A percentile compares a stretch with the other conserved stretches of the same genome.
Conservation (phyloP, 1,284 basidiomycete species). For the Moesziomyces antarcticus region DNA sequence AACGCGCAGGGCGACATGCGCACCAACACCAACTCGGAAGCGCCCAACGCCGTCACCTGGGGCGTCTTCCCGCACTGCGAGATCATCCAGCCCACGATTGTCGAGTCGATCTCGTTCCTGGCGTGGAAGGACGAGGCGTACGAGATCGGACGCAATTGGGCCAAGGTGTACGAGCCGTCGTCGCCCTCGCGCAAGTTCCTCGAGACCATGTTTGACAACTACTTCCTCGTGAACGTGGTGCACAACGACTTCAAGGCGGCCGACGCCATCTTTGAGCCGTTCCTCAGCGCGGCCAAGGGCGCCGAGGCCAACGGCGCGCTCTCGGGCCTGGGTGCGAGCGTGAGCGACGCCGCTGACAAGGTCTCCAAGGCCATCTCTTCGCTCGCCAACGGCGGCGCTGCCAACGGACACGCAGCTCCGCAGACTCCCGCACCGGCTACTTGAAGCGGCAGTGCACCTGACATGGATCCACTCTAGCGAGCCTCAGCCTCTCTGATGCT, state of each 20-base stretch:
- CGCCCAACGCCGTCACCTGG: conserved; percentile 99
- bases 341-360: conserved; percentile 20
- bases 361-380: conserved; percentile 26
- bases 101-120: conserved; percentile 74
- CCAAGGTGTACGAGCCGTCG: conserved; percentile 55
- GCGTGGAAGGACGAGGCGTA: conserved; percentile 68
- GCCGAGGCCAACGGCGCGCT: conserved; percentile 15
- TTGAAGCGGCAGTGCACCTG: neutral
- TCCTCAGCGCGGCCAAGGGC: conserved; percentile 35
- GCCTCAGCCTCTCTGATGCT: neutral
- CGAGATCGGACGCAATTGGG: conserved; percentile 66
- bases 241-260: conserved; percentile 65
- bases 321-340: conserved; percentile 19
- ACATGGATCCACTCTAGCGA: neutral
- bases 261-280: conserved; percentile 64
- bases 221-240: conserved; percentile 66
- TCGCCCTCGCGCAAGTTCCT: conserved; percentile 57
- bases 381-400: conserved; percentile 22
- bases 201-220: conserved; percentile 57
- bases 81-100: conserved; percentile 97
- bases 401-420: conserved; percentile 25
- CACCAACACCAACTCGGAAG: conserved; percentile 90
- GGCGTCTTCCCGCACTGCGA: conserved; percentile 93
- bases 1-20: conserved; percentile 84
- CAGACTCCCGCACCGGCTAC: conserved; percentile 18